Evolutionary conservation across 768 basidiomycete species (phyloP), one percentile per base, ranked within the genome.

Genomic region (Tephrocybe sp.): DNA sequence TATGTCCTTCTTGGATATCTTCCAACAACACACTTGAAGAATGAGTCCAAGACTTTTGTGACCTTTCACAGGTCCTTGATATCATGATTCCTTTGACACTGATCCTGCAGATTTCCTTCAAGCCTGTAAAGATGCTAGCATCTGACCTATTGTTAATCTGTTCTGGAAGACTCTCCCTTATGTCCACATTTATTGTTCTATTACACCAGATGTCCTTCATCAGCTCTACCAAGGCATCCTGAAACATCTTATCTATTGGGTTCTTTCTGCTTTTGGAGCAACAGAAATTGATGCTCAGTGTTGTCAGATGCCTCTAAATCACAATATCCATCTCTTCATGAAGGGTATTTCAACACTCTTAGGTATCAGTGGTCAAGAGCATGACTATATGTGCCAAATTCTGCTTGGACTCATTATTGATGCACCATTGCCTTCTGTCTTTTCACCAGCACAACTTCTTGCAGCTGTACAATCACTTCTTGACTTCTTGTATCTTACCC

Each of bases 401-500:
- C n/a, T n/a, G n/a, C n/a, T n/a, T n/a, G n/a, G n/a, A n/a, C n/a
- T n/a, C n/a, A n/a, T n/a, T n/a, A n/a, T n/a, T n/a, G n/a, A n/a
- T n/a, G n/a, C n/a, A n/a, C 55, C 30, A 7, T 48, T 64, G 3
- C 51, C 53, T 14, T 24, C 33, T 41, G 58, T 56, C 15, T 28
- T 39, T 1, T 32, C 36, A 0, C 32, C 49, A 8, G 42, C 33
- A 8, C 58, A 48, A 1, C 62, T 69, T 4, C n/a, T 71, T 1
- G 20, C 48, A 2, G 62, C 68, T 6, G 64, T 70, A 34, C 62
- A 65, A 2, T 67, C 64, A 0, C 33, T 75, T 0, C 55, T 75
- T 0, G 70, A 79, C 53, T 78, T 77, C 51, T 43, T 73, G 5
- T 74, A 69, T 51, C 45, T 69, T 14, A 65, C 73, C 0, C 69